A percentile compares a stretch with the other conserved stretches of the same genome.
phyloP scores from a whole-genome alignment of 2,329 filamentous ascomycete species.

The Sporothrix pseudoabietina region DNA sequence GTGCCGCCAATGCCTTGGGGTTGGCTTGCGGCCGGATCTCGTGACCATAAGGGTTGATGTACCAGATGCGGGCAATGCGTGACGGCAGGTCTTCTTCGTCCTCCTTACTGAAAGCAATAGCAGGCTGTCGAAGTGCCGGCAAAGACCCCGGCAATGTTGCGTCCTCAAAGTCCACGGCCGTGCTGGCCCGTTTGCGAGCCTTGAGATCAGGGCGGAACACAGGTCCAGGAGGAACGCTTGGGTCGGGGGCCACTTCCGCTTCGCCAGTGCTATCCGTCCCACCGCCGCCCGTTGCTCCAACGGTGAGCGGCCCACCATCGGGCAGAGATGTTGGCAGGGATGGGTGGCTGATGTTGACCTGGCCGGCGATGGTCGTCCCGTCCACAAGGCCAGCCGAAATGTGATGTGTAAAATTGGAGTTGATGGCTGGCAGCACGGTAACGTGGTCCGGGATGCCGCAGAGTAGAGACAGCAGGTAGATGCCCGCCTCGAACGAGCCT shows the following conservation, averaged over 20 bases:
- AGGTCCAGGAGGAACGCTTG: background rate
- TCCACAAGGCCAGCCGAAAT: conserved; percentile 81
- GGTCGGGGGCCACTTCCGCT: background rate
- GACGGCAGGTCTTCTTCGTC: conserved; percentile 74
- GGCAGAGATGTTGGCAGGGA: conserved; percentile 62
- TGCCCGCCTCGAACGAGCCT: conserved; percentile 87
- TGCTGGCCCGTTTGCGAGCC: conserved; percentile 44
- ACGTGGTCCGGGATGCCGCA: conserved; percentile 79
- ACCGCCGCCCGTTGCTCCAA: conserved; percentile 22
- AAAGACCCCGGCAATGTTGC: conserved; percentile 80
- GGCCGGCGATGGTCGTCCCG: conserved; percentile 79
- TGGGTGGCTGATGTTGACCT: conserved; percentile 90
- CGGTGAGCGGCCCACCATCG: conserved; percentile 36
- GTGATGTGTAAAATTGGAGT: conserved; percentile 93
- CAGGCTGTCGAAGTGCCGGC: conserved; percentile 74
- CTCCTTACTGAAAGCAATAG: conserved; percentile 79
- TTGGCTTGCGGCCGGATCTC: conserved; percentile 87
- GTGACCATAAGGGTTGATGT: conserved; percentile 98
- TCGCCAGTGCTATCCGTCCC: background rate
- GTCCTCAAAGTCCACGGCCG: conserved; percentile 72
- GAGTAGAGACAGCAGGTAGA: conserved; percentile 85
- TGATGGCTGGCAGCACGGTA: conserved; percentile 83
- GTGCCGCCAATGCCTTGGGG: conserved; percentile 71
- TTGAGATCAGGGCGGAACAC: background rate
- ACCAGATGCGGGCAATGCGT: conserved; percentile 83